Conservation (phyloP, 441 rosid genomes). For the Melastoma candidum region DNA sequence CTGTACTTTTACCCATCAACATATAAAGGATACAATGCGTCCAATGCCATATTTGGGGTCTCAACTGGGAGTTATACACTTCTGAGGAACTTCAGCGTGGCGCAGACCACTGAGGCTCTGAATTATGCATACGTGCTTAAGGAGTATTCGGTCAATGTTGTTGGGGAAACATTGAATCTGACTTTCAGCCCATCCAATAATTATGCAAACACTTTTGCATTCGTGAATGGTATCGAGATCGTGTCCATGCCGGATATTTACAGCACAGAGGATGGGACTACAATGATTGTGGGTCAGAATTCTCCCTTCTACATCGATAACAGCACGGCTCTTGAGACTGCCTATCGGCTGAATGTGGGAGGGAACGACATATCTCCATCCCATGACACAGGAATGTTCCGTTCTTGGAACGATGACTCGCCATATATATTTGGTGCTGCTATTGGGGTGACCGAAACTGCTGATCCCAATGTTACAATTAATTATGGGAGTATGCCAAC, state of each 20-base stretch:
- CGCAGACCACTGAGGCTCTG: slow-evolving; percentile 7
- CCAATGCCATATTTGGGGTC: slow-evolving; percentile 6
- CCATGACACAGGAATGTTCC: slow-evolving; percentile 11
- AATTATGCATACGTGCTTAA: slow-evolving; percentile 7
- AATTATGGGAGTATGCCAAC: slow-evolving; percentile 7
- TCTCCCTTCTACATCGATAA: not conserved
- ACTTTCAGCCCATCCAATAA: slow-evolving; percentile 8
- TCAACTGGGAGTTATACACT: slow-evolving; percentile 2
- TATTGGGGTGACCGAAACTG: not conserved
- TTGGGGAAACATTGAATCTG: slow-evolving; percentile 2
- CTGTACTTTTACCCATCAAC: slow-evolving; percentile 15
- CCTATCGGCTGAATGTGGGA: slow-evolving; percentile 12
- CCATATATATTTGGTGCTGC: slow-evolving; percentile 3
- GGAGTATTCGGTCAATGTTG: slow-evolving; percentile 10
- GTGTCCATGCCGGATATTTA: slow-evolving; percentile 14
- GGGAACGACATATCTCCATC: not conserved
- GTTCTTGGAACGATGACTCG: slow-evolving; percentile 8
- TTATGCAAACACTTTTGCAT: slow-evolving; percentile 3
- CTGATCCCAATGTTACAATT: not conserved
- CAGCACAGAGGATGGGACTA: slow-evolving; percentile 3
- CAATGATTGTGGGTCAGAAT: slow-evolving; percentile 5
- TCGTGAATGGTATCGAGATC: slow-evolving; percentile 17
- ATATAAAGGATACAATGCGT: slow-evolving; percentile 3
- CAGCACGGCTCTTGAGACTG: not conserved
- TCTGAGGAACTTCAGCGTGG: slow-evolving; percentile 14